A percentile compares a stretch with the other conserved stretches of the same genome.
Conservation (phyloP, 345 rosid genomes). For the Raphanus raphanistrum region DNA sequence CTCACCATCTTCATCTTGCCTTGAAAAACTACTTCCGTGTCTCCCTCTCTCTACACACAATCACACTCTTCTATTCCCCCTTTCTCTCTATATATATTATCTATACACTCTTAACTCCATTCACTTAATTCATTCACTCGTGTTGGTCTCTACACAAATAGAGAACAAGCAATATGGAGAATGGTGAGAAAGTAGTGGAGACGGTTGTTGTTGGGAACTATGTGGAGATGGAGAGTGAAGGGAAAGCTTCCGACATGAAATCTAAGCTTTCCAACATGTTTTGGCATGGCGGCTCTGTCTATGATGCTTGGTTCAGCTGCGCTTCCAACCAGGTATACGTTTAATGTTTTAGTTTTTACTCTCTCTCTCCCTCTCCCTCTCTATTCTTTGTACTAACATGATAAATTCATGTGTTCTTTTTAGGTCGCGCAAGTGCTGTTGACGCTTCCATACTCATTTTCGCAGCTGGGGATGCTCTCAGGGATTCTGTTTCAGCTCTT, state of each 20-base stretch:
- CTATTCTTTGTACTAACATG: background rate
- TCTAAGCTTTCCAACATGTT: conserved; percentile 1
- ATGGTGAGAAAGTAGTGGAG: conserved; percentile 15
- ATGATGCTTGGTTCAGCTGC: conserved; percentile 3
- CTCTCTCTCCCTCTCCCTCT: background rate
- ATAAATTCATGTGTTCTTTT: conserved; percentile 15
- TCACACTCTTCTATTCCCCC: conserved; percentile 29
- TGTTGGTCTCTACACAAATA: background rate
- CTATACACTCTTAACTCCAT: background rate
- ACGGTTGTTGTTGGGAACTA: background rate
- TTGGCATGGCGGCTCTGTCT: background rate
- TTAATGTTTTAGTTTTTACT: background rate
- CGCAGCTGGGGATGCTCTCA: conserved; percentile 96
- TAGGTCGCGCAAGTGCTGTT: conserved; percentile 99
- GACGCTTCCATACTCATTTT: conserved; percentile 94
- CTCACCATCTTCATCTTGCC: conserved; percentile 31
- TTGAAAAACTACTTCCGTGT: conserved; percentile 43
- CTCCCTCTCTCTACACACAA: conserved; percentile 42
- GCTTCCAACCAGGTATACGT: background rate
- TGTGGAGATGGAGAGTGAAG: conserved; percentile 4
- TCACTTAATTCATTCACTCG: background rate
- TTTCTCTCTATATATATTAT: conserved; percentile 33
- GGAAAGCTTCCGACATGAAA: background rate
- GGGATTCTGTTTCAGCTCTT: conserved; percentile 93
- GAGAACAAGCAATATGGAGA: conserved; percentile 40